These are phyloP conservation scores for Pugionium cornutum DNA, from an alignment of 345 rosid genomes.

Conservation along the genomic window DNA sequence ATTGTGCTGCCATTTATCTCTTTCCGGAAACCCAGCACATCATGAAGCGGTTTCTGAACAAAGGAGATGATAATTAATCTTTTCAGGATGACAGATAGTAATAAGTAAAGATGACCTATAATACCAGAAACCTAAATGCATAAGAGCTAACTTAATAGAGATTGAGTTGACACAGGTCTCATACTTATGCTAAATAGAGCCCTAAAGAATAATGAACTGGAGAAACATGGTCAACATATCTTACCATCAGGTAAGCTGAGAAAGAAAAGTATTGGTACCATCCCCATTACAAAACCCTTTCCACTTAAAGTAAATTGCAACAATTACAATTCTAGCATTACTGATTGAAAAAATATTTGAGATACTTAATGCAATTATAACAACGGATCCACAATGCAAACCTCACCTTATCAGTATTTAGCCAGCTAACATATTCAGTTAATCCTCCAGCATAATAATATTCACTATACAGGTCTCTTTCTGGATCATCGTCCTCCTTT, in stretches of 20 bases:
- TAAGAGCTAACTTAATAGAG: slow-evolving; percentile 19
- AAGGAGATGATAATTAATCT: slow-evolving; percentile 36
- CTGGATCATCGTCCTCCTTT: slow-evolving; percentile 61
- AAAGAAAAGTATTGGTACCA: too few species aligned
- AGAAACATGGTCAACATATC: slow-evolving; percentile 13
- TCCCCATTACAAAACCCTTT: too few species aligned
- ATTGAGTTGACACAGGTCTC: slow-evolving; percentile 9
- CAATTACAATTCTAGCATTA: not conserved
- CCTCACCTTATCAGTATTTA: slow-evolving; percentile 81
- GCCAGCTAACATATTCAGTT: slow-evolving; percentile 90
- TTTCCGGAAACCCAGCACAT: slow-evolving; percentile 73
- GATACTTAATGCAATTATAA: slow-evolving; percentile 21
- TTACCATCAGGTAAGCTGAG: slow-evolving; percentile 18
- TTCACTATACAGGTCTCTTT: slow-evolving; percentile 60
- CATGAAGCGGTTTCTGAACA: slow-evolving; percentile 79
- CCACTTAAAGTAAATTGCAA: not conserved
- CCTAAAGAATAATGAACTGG: slow-evolving; percentile 15
- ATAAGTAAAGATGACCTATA: slow-evolving; percentile 4
- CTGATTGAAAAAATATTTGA: not conserved
- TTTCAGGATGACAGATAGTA: slow-evolving; percentile 18
- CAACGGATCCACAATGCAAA: slow-evolving; percentile 13
- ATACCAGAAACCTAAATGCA: slow-evolving; percentile 16
- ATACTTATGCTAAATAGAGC: slow-evolving; percentile 13
- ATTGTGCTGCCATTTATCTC: slow-evolving; percentile 63
- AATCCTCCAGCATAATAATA: slow-evolving; percentile 84